Conservation (phyloP, 352 stramenopile species). For the Poterioochromonas sp. region DNA sequence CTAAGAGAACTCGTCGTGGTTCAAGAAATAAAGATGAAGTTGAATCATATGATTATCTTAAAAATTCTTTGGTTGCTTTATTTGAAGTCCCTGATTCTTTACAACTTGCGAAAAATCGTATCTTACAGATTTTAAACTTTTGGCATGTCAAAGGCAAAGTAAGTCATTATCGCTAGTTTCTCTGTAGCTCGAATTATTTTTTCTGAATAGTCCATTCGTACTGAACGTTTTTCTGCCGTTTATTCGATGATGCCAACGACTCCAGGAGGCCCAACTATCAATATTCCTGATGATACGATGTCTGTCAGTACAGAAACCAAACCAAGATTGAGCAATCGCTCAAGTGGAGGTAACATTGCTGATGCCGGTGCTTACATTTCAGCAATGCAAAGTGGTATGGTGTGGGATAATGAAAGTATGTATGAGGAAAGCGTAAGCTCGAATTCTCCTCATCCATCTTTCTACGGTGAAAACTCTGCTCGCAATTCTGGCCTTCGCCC, state of each 20-base stretch:
- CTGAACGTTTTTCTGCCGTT: neutral
- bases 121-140: neutral
- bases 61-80: neutral
- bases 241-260: neutral
- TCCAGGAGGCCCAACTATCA: neutral
- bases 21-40: slow-evolving; percentile 13
- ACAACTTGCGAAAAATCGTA: neutral
- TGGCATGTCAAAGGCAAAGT: neutral
- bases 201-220: neutral
- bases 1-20: slow-evolving; percentile 6
- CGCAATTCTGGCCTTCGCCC: neutral
- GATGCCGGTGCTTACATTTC: neutral
- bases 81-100: neutral
- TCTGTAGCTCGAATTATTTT: too few species aligned
- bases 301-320: neutral
- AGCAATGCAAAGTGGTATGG: neutral
- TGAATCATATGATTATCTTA: neutral
- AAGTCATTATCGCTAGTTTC: too few species aligned
- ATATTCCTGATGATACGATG: neutral
- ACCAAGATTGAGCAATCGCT: neutral
- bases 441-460: slow-evolving; percentile 3
- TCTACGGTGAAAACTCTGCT: neutral
- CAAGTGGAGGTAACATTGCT: neutral
- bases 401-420: neutral
- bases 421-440: neutral